Evolutionary conservation across 2,329 filamentous ascomycete genomes (phyloP).

Genomic region (Botrytis tulipae): DNA sequence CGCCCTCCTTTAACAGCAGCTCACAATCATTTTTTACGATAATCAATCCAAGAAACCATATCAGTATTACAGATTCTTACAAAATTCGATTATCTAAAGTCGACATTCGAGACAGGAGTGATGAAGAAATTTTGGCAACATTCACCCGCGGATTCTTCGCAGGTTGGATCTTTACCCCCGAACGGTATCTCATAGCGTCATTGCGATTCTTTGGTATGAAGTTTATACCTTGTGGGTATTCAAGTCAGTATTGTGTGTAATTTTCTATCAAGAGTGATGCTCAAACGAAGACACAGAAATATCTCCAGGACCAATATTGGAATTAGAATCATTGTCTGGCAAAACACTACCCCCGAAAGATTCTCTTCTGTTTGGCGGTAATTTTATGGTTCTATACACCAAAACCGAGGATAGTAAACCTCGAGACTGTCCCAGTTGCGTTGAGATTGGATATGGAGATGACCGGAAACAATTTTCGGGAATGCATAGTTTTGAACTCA

Average conservation of each 20-base stretch:
- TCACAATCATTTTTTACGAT: not conserved
- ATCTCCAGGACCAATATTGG: not conserved
- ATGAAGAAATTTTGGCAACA: constrained; percentile 20
- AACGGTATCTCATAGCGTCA: constrained; percentile 17
- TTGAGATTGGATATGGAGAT: constrained; percentile 28
- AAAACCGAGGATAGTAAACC: not conserved
- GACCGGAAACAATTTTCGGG: constrained; percentile 25
- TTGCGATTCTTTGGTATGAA: constrained; percentile 16
- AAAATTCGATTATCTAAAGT: not conserved
- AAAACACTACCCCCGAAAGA: constrained; percentile 19
- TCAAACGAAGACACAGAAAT: not conserved
- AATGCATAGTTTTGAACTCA: constrained; percentile 24
- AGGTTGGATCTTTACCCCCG: constrained; percentile 27
- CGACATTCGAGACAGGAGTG: not conserved
- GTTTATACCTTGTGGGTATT: constrained; percentile 20
- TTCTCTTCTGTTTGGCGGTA: constrained; percentile 22
- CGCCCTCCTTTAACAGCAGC: not conserved
- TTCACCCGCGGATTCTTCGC: constrained; percentile 28
- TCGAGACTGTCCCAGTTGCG: constrained; percentile 17
- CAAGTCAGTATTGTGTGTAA: constrained; percentile 14
- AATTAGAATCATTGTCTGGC: not conserved
- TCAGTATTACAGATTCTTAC: not conserved
- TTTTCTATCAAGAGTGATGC: not conserved
- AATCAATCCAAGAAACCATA: constrained; percentile 2
- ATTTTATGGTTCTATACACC: constrained; percentile 25